Evolutionary conservation across 345 rosid genomes (phyloP), one percentile per base, ranked within the genome.

Genomic region (Rhizophora mangle): DNA sequence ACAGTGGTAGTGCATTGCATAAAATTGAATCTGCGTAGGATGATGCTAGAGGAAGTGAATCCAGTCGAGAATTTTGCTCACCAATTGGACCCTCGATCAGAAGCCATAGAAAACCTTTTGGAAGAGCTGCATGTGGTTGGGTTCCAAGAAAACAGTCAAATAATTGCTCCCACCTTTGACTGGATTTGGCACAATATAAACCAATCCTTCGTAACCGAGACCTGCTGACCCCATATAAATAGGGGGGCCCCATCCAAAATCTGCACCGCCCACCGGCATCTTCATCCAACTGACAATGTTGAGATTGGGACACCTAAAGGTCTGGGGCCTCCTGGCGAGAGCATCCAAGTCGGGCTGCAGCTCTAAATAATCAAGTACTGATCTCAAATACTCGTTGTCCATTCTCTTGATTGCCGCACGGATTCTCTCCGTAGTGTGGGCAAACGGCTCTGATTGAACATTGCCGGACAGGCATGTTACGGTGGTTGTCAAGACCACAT

Each of bases 231-330:
- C 63, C 21, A 43, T 27, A 15, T 6, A 32, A 2, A 56, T 24
- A 0, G 64, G 72, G 18, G 47, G 13, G 9, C 72, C 69, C 72
- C 63, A 62, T 10, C 77, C 77, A 47, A 74, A 74, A 46, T 74
- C 72, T 30, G 68, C 72, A 21, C 47, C 77, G 20, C 55, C 46
- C 10, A 68, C 11, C 5, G 80, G 76, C 51, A 76, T 16, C 21
- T 52, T 20, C 20, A 54, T 62, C 76, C 76, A 76, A 8, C 80
- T 76, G 9, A 67, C 36, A 6, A 71, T 62, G 6, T 62, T 71
- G 2, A 76, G 54, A 32, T 76, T 76, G 7, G 76, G 69, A 24
- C 32, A 26, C 26, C 27, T 29, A 3, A 34, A 70, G 3, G 67
- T 34, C 8, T 20, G 19, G 0, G 72, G 43, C 0, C 67, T 60